These are phyloP conservation scores for Barnettozyma californica DNA, from an alignment of 805 yeast genomes.

Conservation along the genomic window DNA sequence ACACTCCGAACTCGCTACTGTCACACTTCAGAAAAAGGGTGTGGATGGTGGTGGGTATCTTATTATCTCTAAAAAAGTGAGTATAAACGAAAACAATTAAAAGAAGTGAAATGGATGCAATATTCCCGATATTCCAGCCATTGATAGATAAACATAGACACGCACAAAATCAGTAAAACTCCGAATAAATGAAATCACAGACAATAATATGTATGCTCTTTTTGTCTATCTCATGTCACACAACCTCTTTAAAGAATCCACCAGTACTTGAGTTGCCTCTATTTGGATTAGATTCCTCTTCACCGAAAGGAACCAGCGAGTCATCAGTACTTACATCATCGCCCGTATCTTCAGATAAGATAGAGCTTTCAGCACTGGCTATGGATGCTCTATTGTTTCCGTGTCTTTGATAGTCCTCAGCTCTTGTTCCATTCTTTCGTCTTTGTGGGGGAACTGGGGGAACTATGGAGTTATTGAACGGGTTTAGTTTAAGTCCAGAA, in stretches of 20 bases:
- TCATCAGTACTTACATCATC: constrained; percentile 22
- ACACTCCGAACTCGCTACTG: neutral
- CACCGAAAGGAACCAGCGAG: constrained; percentile 13
- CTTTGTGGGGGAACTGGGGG: constrained; percentile 24
- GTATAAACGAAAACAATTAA: neutral
- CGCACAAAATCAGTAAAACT: no score
- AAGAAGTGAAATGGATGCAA: neutral
- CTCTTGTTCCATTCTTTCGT: constrained; percentile 10
- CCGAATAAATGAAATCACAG: neutral
- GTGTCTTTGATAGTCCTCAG: constrained; percentile 15
- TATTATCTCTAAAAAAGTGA: neutral
- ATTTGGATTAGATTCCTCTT: constrained; percentile 1
- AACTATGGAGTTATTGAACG: constrained; percentile 15
- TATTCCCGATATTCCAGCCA: neutral
- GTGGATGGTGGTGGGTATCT: no score
- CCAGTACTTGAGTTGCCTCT: constrained; percentile 5
- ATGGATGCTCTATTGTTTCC: constrained; percentile 20
- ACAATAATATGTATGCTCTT: no score
- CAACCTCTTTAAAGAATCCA: constrained; percentile 24
- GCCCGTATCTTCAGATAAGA: constrained; percentile 22
- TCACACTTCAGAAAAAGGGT: neutral
- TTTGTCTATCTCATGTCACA: constrained; percentile 6
- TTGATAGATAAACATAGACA: no score
- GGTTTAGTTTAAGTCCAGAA: constrained; percentile 18
- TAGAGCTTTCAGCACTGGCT: constrained; percentile 20